Evolutionary conservation across 108 stramenopile species (phyloP), one percentile per base, ranked within the genome.

Genomic region (Discostella stelligeroides): DNA sequence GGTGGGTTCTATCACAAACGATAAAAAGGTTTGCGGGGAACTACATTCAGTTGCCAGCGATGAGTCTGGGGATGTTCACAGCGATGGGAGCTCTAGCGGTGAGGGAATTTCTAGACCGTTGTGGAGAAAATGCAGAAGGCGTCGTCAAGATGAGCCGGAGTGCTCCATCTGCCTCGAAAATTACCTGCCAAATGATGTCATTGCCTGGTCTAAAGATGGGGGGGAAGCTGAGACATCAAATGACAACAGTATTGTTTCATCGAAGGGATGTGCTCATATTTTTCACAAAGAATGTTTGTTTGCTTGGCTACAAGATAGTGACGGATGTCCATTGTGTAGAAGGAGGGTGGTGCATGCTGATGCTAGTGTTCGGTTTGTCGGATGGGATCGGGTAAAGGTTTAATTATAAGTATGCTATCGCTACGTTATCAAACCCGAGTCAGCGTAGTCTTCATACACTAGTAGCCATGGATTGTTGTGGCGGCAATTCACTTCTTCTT

Each of bases 241-340:
- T 60, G n/a, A 7, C 14, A 30, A 20, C 29, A 68, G 1, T 38
- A 13, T 42, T 51, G 20, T 34, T n/a, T n/a, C n/a, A n/a, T n/a
- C n/a, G n/a, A n/a, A n/a, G 55, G 77, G 70, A 11, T 81, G 80
- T 42, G 76, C 66, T 67, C 80, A 81, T 41, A 76, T 81, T 20
- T 81, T 77, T 47, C 80, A 81, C 50, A 24, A 73, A 43, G 75
- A 49, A 25, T 81, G 80, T 40, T 40, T 81, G 9, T 24, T 77
- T 8, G 38, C 75, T 6, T 81, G 80, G 80, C 53, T 81, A 12
- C 45, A 55, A 47, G 28, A 53, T 57, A 70, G 77, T 42, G 80
- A 81, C 43, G 80, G 67, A 12, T 81, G 80, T 46, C 80, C 80
- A 10, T 60, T 72, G 20, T 81, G 80, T 41, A 50, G 80, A 41